A percentile compares a stretch with the other conserved stretches of the same genome.
These are phyloP conservation scores for Endoconidiophora polonica DNA, from an alignment of 2,329 filamentous ascomycete genomes.

Conservation along the genomic window DNA sequence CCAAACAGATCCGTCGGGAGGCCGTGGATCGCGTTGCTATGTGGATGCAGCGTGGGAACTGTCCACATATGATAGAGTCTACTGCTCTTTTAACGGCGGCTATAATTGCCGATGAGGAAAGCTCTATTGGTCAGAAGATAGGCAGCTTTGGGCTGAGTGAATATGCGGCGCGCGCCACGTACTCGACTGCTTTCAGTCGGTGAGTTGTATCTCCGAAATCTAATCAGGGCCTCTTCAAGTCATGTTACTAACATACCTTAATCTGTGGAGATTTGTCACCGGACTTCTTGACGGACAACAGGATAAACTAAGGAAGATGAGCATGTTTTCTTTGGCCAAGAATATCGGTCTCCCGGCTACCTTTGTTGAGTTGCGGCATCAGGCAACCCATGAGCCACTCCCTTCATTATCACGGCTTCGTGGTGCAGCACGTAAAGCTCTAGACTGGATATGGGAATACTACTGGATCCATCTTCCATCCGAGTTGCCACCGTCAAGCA, in stretches of 20 bases:
- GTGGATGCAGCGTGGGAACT: slow-evolving; percentile 57
- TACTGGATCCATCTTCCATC: slow-evolving; percentile 52
- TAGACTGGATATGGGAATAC: slow-evolving; percentile 76
- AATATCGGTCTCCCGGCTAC: slow-evolving; percentile 53
- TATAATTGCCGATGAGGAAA: slow-evolving; percentile 42
- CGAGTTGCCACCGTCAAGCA: neutral
- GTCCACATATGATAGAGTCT: slow-evolving; percentile 65
- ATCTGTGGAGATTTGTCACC: slow-evolving; percentile 50
- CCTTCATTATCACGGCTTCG: slow-evolving; percentile 60
- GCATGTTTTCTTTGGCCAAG: slow-evolving; percentile 57
- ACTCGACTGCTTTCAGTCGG: slow-evolving; percentile 60
- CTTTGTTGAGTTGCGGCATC: slow-evolving; percentile 79
- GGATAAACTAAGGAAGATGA: slow-evolving; percentile 48
- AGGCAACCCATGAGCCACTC: slow-evolving; percentile 77
- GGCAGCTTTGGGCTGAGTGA: slow-evolving; percentile 24
- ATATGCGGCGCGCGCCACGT: slow-evolving; percentile 50
- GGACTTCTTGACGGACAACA: slow-evolving; percentile 61
- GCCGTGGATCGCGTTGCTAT: slow-evolving; percentile 43
- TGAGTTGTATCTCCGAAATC: slow-evolving; percentile 23
- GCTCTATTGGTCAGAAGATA: slow-evolving; percentile 16
- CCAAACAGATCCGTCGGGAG: slow-evolving; percentile 16
- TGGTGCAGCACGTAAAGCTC: slow-evolving; percentile 48
- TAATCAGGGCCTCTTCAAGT: no score
- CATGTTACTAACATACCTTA: neutral
- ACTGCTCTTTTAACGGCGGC: slow-evolving; percentile 59